Evolutionary conservation across 1,284 basidiomycete species (phyloP).

Genomic region (Singerocomus rubriflavus): DNA sequence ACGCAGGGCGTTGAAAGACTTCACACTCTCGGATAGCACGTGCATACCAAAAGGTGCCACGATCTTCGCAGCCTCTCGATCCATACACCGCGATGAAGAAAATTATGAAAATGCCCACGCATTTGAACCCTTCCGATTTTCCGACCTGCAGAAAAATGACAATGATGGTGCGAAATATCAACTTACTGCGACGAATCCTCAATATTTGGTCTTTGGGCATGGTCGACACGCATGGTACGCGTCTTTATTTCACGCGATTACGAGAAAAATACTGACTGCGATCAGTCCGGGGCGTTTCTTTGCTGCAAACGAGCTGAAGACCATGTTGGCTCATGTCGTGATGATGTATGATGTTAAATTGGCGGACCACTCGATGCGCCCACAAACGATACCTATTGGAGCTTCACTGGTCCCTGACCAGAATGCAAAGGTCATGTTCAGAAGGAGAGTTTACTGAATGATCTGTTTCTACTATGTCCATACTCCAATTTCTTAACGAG

Average conservation of each 20-base stretch:
- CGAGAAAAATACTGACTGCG: background rate
- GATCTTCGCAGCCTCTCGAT: slow-evolving; percentile 22
- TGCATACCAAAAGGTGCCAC: slow-evolving; percentile 36
- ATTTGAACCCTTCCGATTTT: slow-evolving; percentile 37
- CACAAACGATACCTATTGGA: background rate
- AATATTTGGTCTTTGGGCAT: slow-evolving; percentile 4
- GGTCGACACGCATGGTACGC: slow-evolving; percentile 18
- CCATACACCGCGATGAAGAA: slow-evolving; percentile 27
- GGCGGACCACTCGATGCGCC: slow-evolving; percentile 26
- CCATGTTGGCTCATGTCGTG: slow-evolving; percentile 31
- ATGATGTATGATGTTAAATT: slow-evolving; percentile 32
- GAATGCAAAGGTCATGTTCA: too few relatives aligned
- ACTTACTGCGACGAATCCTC: slow-evolving; percentile 9
- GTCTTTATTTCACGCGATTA: background rate
- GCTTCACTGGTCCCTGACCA: too few relatives aligned
- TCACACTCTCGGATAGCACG: slow-evolving; percentile 42
- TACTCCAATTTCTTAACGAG: too few relatives aligned
- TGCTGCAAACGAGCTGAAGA: slow-evolving; percentile 25
- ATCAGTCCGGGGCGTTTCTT: slow-evolving; percentile 16
- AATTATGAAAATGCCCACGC: slow-evolving; percentile 25
- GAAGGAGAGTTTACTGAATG: too few relatives aligned
- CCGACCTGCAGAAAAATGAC: slow-evolving; percentile 12
- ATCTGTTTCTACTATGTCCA: too few relatives aligned
- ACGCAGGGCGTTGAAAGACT: slow-evolving; percentile 37
- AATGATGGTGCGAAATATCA: slow-evolving; percentile 16